Evolutionary conservation across 1,284 basidiomycete genomes (phyloP), one percentile per base, ranked within the genome.

Genomic region (Ustilago bromivora): DNA sequence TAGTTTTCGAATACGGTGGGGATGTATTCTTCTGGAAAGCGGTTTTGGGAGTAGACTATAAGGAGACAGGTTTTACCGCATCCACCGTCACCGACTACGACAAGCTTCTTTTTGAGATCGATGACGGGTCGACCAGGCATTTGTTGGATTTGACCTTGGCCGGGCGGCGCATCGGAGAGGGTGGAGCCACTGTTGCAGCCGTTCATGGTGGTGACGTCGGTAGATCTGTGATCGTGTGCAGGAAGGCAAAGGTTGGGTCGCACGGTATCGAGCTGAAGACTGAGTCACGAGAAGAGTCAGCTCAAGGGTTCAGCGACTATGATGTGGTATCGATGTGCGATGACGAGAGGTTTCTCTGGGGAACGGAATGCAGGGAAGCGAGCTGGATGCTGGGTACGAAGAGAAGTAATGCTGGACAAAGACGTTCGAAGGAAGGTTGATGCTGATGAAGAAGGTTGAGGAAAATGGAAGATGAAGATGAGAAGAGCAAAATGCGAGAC

Each of bases 1-100:
- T 94, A 92, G 89, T 92, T 92, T 61, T 96, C 94, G 81, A 96
- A 96, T 51, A 96, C 94, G 65, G 94, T 96, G 41, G 94, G 94
- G 69, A 95, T 92, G 86, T 95, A 95, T 79, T 94, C 93, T 92
- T 95, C 95, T 57, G 97, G 96, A 87, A 99, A 99, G 55, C 95
- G 91, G 86, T 97, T 96, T 89, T 98, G 94, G 12, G 96, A 95
- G 86, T 98, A 99, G 55, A 96, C 94, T 57, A 85, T 84, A 32
- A 85, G 61, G 35, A 85, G 71, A 61, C 90, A 96, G 53, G 95
- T 96, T 89, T 96, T 94, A 81, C 90, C 90, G 78, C 89, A 89
- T 88, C 90, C 89, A 95, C 99, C 86, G 87, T 90, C 5, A 85
- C 88, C 35, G 90, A 95, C 64, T 96, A 99, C 88, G 87, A 85